Conservation (phyloP, 2,329 filamentous ascomycete species). For the Byssochlamys sp. region DNA sequence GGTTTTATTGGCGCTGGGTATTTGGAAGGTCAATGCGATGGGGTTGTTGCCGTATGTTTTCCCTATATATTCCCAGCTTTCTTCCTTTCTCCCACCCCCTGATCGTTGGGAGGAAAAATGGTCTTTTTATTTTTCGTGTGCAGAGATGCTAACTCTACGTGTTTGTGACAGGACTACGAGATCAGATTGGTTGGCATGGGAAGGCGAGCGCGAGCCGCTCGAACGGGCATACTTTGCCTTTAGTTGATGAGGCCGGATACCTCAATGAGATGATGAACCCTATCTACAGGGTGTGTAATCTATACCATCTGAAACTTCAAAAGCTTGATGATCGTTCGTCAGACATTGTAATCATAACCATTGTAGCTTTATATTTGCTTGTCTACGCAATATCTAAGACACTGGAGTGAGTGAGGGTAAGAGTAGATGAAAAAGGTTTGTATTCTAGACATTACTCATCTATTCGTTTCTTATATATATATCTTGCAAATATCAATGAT, state of each 20-base stretch:
- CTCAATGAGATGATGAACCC: neutral
- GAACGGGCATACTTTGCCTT: conserved; percentile 58
- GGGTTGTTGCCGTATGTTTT: conserved; percentile 72
- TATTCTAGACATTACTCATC: neutral
- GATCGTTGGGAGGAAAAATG: too few relatives aligned
- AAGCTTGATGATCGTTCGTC: neutral
- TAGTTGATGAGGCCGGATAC: conserved; percentile 14
- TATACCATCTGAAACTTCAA: neutral
- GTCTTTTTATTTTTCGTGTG: neutral
- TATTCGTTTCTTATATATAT: neutral
- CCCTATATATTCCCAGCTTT: neutral
- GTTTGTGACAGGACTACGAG: conserved; percentile 62
- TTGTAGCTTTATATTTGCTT: neutral
- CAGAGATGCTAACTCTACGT: conserved; percentile 12
- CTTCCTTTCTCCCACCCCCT: neutral
- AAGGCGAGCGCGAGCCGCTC: conserved; percentile 59
- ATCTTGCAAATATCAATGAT: neutral
- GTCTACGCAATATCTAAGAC: neutral
- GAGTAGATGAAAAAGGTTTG: neutral
- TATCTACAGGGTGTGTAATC: neutral
- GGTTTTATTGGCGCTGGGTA: conserved; percentile 68
- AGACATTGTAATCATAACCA: too few relatives aligned
- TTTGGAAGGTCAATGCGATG: conserved; percentile 98
- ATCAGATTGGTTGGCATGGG: conserved; percentile 97
- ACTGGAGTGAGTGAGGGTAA: neutral